Evolutionary conservation across 805 yeast genomes (phyloP).

Genomic region (Metschnikowia santaceciliae): DNA sequence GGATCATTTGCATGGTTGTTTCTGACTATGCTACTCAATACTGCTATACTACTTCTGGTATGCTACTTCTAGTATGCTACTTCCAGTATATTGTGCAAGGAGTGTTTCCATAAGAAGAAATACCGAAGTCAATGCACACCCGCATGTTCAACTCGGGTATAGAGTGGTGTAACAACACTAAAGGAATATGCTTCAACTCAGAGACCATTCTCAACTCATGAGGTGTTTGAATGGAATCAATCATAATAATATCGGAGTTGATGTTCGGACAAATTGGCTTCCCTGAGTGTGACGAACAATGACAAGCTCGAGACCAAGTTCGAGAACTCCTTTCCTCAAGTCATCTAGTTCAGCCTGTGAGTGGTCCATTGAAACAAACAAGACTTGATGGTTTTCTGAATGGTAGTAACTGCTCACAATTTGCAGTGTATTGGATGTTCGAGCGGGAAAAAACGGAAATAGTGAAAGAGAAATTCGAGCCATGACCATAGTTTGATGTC

Average conservation of each 20-base stretch:
- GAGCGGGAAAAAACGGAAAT: constrained; percentile 70
- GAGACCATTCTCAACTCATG: constrained; percentile 62
- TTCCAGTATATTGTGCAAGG: constrained; percentile 59
- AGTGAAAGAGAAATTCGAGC: constrained; percentile 81
- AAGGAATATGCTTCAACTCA: constrained; percentile 80
- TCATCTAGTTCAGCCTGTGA: constrained; percentile 46
- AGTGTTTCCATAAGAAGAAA: constrained; percentile 82
- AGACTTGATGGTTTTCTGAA: constrained; percentile 63
- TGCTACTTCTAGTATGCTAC: too few species aligned
- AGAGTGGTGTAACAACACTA: constrained; percentile 72
- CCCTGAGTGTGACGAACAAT: constrained; percentile 52
- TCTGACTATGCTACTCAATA: too few species aligned
- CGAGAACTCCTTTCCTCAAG: constrained; percentile 47
- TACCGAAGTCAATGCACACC: constrained; percentile 79
- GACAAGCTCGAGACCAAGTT: constrained; percentile 59
- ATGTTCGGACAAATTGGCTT: constrained; percentile 55
- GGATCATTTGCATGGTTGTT: too few species aligned
- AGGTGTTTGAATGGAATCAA: constrained; percentile 75
- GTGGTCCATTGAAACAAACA: constrained; percentile 67
- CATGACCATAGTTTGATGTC: constrained; percentile 71
- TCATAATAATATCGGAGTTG: constrained; percentile 74
- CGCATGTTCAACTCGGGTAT: constrained; percentile 76
- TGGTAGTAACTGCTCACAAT: constrained; percentile 66
- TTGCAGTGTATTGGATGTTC: constrained; percentile 53
- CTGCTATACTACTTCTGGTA: too few species aligned